Conservation (phyloP, 208 protist species). For the Polymyxa betae region DNA sequence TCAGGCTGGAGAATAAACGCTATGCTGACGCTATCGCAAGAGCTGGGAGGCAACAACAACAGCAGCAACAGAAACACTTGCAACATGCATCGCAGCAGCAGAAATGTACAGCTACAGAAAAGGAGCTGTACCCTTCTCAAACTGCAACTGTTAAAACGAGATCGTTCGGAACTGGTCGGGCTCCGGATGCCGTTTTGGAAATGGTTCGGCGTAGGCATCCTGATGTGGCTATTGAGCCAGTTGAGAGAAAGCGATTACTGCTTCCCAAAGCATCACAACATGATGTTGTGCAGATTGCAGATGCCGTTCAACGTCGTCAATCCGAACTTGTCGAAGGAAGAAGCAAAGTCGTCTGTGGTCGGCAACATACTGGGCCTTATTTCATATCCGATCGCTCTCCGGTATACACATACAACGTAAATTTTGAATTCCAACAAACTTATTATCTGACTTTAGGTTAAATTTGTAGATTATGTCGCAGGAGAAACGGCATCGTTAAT, state of each 20-base stretch:
- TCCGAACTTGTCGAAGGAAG: not conserved
- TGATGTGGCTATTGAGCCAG: not conserved
- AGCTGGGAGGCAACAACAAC: not conserved
- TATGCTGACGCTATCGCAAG: not conserved
- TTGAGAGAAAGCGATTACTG: not conserved
- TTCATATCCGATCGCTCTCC: not conserved
- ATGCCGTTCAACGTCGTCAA: not conserved
- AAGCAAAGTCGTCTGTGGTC: not conserved
- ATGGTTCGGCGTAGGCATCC: not conserved
- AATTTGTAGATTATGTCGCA: not conserved
- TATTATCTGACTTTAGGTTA: not conserved
- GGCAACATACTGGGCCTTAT: not conserved
- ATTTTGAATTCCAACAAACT: not conserved
- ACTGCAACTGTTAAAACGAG: not conserved
- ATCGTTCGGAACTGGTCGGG: not conserved
- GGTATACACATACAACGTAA: not conserved
- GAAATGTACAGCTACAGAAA: not conserved
- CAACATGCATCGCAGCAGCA: no score
- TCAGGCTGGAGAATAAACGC: not conserved
- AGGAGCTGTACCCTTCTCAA: not conserved
- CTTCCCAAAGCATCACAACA: not conserved
- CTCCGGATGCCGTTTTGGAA: not conserved
- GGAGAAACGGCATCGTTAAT: not conserved
- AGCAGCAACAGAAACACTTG: not conserved
- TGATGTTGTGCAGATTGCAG: not conserved